These are phyloP conservation scores for Aureobasidium sp. DNA, from an alignment of 2,329 filamentous ascomycete genomes.

Conservation along the genomic window DNA sequence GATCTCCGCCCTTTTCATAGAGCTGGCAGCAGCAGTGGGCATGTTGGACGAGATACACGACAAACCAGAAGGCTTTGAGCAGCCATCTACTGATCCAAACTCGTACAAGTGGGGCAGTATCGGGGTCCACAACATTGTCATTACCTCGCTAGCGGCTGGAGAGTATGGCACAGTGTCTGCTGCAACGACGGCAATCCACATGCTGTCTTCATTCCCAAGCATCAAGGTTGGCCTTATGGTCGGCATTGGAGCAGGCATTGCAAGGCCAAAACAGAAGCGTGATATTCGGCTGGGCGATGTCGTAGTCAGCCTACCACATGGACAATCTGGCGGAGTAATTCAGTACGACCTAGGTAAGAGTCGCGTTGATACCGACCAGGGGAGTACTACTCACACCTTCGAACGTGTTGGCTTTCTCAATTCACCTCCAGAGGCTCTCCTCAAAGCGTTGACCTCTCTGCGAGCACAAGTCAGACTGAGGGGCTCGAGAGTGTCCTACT, in stretches of 20 bases:
- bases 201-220: conserved; percentile 6
- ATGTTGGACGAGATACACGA: conserved; percentile 19
- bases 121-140: conserved; percentile 18
- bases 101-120: conserved; percentile 18
- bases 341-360: conserved; percentile 23
- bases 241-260: conserved; percentile 22
- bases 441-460: neutral
- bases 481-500: neutral
- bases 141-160: conserved; percentile 18
- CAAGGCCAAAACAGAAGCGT: neutral
- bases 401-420: conserved; percentile 6
- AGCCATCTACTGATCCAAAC: conserved; percentile 16
- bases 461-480: neutral
- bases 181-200: conserved; percentile 15
- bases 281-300: conserved; percentile 27
- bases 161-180: conserved; percentile 16
- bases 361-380: neutral
- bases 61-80: neutral
- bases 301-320: conserved; percentile 22
- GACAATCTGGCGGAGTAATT: conserved; percentile 21
- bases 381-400: neutral
- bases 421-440: neutral
- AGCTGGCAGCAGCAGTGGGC: conserved; percentile 17
- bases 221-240: conserved; percentile 22
- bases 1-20: conserved; percentile 20